Evolutionary conservation across 371 early-diverging fungal genomes (phyloP).

Genomic region (Thermomucor indicae-seudaticae): DNA sequence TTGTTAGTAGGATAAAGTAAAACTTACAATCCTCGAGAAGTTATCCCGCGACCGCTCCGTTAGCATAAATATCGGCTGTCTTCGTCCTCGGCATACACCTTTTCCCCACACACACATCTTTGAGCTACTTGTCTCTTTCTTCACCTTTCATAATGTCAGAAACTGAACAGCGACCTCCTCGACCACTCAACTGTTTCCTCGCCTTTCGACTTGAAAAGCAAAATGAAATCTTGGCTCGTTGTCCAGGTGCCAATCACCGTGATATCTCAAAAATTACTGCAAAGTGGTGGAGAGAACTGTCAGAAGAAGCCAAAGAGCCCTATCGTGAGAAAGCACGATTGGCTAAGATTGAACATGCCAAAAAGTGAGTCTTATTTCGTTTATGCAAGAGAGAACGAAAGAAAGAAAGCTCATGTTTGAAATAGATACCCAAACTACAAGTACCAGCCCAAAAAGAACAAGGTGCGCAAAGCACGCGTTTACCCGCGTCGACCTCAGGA

Average conservation of each 20-base stretch:
- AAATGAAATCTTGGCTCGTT: constrained; percentile 49
- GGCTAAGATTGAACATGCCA: constrained; percentile 50
- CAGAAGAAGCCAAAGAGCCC: constrained; percentile 49
- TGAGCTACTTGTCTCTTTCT: no score
- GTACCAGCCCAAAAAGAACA: constrained; percentile 12
- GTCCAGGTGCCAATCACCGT: constrained; percentile 61
- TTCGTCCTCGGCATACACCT: no score
- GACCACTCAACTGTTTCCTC: constrained; percentile 61
- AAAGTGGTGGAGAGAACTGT: constrained; percentile 60
- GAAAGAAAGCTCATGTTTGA: background rate
- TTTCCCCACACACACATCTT: no score
- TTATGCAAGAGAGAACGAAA: background rate
- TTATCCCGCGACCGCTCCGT: no score
- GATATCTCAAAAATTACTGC: constrained; percentile 66
- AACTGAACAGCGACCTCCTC: constrained; percentile 17
- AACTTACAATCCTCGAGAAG: no score
- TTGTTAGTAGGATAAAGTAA: no score
- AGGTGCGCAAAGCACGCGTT: constrained; percentile 4
- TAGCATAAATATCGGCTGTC: no score
- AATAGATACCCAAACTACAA: constrained; percentile 20
- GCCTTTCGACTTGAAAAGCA: constrained; percentile 65
- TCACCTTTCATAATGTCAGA: no score
- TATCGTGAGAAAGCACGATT: constrained; percentile 56
- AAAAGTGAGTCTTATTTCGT: constrained; percentile 2
- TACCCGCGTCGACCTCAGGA: constrained; percentile 6